Evolutionary conservation across 2,329 filamentous ascomycete genomes (phyloP).

Genomic region (Fusarium succisae): DNA sequence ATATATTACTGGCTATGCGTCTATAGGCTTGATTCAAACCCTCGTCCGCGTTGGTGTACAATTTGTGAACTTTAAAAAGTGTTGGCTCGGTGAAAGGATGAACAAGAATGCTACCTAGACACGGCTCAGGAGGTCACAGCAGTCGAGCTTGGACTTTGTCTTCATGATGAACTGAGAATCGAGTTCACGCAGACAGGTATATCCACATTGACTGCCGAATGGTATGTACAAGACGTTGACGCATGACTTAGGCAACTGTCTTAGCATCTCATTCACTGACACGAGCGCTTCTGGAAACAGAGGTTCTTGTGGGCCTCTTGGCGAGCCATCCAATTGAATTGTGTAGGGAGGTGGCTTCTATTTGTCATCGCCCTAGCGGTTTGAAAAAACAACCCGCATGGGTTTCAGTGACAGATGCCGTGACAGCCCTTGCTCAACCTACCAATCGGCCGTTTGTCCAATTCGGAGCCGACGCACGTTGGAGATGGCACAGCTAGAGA

Average conservation of each 20-base stretch:
- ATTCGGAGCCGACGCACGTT: slow-evolving; percentile 26
- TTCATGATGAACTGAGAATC: background rate
- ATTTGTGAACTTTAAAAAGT: background rate
- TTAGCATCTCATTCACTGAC: slow-evolving; percentile 14
- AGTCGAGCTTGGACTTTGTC: background rate
- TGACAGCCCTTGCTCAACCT: slow-evolving; percentile 1
- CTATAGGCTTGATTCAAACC: background rate
- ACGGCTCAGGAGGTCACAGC: background rate
- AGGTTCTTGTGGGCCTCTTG: background rate
- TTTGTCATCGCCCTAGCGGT: background rate
- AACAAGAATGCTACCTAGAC: background rate
- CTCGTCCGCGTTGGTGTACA: background rate
- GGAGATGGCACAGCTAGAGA: slow-evolving; percentile 1
- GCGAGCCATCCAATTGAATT: slow-evolving; percentile 8
- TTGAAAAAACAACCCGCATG: background rate
- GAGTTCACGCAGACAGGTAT: background rate
- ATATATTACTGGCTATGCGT: background rate
- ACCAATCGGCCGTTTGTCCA: slow-evolving; percentile 20
- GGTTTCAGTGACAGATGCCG: background rate
- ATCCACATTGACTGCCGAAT: slow-evolving; percentile 2
- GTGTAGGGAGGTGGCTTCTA: background rate
- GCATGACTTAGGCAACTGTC: slow-evolving; percentile 22
- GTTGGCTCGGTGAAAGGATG: background rate
- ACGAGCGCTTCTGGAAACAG: slow-evolving; percentile 16
- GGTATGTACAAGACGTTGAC: background rate